Evolutionary conservation across 768 basidiomycete genomes (phyloP).

Genomic region (Calocera cornea): DNA sequence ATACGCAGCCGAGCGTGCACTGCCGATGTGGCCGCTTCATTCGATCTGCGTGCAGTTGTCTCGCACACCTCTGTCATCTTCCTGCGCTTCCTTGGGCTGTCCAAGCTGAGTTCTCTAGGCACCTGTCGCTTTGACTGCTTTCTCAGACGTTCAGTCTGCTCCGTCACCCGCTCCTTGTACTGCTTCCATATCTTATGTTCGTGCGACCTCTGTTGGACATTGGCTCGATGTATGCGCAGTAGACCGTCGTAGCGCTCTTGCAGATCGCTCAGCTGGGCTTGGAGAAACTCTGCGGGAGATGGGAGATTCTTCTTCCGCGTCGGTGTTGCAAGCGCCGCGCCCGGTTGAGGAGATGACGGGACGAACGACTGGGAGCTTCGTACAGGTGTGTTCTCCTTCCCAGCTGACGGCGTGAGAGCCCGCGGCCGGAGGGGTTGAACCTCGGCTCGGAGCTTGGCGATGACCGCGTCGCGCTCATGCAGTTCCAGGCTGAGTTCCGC

Average conservation of each 20-base stretch:
- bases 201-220: background rate
- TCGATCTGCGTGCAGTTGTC: background rate
- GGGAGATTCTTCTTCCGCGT: background rate
- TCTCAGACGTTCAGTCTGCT: constrained; percentile 19
- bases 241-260: constrained; percentile 1
- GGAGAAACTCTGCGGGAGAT: background rate
- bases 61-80: background rate
- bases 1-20: background rate
- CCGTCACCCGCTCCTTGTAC: constrained; percentile 34
- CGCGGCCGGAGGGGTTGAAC: background rate
- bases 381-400: background rate
- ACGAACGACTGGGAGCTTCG: background rate
- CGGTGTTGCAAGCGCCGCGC: background rate
- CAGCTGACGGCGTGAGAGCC: background rate
- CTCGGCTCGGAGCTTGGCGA: background rate
- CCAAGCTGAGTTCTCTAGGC: no score
- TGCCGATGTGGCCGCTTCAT: background rate
- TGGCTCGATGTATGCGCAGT: background rate
- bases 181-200: constrained; percentile 43
- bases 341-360: background rate
- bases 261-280: background rate
- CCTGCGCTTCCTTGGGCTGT: background rate
- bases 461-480: background rate
- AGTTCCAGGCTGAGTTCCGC: background rate
- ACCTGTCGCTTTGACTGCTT: constrained; percentile 15